These are phyloP conservation scores for Boletus smithii DNA, from an alignment of 1,284 basidiomycete genomes.

Conservation along the genomic window DNA sequence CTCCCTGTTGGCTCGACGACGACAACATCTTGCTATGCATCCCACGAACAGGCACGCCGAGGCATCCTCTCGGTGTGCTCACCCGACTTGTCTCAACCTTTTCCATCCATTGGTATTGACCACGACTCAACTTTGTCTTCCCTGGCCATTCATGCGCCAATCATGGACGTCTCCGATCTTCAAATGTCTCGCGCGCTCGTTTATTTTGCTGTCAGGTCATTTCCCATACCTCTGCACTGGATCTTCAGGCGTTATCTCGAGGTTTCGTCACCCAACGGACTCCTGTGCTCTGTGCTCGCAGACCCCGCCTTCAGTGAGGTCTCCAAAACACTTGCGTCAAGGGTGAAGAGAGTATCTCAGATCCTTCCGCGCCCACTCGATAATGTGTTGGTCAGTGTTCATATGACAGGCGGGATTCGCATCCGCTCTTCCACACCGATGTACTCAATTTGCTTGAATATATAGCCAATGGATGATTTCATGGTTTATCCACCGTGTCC, in stretches of 20 bases:
- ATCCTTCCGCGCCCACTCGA: slow-evolving; percentile 7
- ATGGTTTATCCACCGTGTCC: slow-evolving; percentile 37
- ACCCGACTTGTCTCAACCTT: neutral
- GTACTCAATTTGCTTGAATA: slow-evolving; percentile 33
- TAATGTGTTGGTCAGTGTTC: slow-evolving; percentile 30
- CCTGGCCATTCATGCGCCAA: slow-evolving; percentile 39
- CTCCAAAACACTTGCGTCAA: slow-evolving; percentile 15
- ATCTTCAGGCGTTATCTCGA: slow-evolving; percentile 37
- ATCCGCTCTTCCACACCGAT: slow-evolving; percentile 15
- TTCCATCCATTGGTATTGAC: slow-evolving; percentile 38
- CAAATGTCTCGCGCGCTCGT: slow-evolving; percentile 32
- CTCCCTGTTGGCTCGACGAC: slow-evolving; percentile 37
- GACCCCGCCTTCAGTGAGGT: slow-evolving; percentile 15
- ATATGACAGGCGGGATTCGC: slow-evolving; percentile 13
- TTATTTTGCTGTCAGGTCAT: slow-evolving; percentile 42
- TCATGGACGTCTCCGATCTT: slow-evolving; percentile 20
- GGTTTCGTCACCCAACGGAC: slow-evolving; percentile 14
- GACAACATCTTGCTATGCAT: slow-evolving; percentile 11
- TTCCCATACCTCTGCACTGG: slow-evolving; percentile 34
- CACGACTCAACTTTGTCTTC: slow-evolving; percentile 48
- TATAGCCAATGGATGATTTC: slow-evolving; percentile 42
- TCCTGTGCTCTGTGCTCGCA: slow-evolving; percentile 22
- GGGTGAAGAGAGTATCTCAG: slow-evolving; percentile 14
- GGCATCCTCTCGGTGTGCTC: slow-evolving; percentile 16
- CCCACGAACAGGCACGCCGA: slow-evolving; percentile 32